Base-by-base conservation (phyloP, 2,329 filamentous ascomycete species). In the Xylariaceae sp. region DNA sequence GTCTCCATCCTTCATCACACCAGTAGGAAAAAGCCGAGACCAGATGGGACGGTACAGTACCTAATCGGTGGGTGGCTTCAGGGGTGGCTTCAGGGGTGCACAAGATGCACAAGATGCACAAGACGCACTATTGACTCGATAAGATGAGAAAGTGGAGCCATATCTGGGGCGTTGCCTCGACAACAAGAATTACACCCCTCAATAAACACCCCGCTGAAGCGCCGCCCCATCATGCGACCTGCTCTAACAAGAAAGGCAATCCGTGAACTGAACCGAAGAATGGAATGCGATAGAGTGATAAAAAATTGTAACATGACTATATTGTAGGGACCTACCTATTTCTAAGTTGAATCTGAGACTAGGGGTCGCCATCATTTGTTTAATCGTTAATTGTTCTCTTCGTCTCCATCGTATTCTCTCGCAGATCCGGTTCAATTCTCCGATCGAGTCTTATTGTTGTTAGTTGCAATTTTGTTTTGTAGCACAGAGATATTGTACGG, bases 191-290 rank as follows among this genome's bases (percentile, higher is more conserved):
- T n/a, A 37, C 19, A 59, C 59, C 39, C 54, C 46, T 45, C 54
- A 19, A 44, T 52, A 57, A 62, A 58, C 60, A 62, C 46, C 37
- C 36, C 21, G 44, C 50, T 33, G 4, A 31, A 24, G 23, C 36
- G 24, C 49, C 33, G 33, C 16, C 43, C 17, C 14, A 21, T n/a
- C 19, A 14, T 37, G 31, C 47, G 45, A 51, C 55, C 58, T 61
- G 50, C 58, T 53, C 40, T 40, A 61, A 54, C n/a, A 49, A 60
- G 53, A 49, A 56, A 52, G 53, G 29, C 39, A 23, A 36, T 8
- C 39, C 14, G 17, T n/a, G 33, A 29, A 21, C 46, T 16, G 34
- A 56, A 19, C n/a, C 14, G 19, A 34, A 19, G 23, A 40, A 7
- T 16, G 19, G 6, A 36, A n/a, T 29, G 21, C 19, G 23, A 24